Base-by-base conservation (phyloP, 306 rosid species). In the Cicer cuneatum region DNA sequence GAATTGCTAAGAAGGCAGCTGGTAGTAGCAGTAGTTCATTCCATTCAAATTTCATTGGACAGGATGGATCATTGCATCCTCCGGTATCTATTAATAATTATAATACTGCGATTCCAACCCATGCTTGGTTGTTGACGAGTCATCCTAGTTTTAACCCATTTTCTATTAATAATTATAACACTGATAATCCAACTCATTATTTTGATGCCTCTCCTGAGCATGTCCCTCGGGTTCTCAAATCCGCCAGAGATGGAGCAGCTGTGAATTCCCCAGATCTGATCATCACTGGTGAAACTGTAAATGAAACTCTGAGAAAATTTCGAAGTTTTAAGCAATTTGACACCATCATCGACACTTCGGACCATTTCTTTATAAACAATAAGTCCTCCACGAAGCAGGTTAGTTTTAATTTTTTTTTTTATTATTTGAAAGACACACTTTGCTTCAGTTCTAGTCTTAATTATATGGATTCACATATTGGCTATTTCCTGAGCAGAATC, bases 281-380 rank as follows among this genome's bases (percentile, higher is more conserved):
- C n/a, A 79, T 67, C 13, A n/a, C 86, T 51, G 75, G 71, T 7
- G 64, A 61, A 72, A 83, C 68, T 10, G 78, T 39, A 71, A 88
- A 83, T 29, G 86, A 86, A 83, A 48, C 86, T 76, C 13, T 89
- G 71, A 77, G 78, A 78, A 89, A 87, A 59, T 88, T 84, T 46
- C 71, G 4, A 82, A 53, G 39, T 7, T 91, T 93, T 77, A 91
- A 91, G 86, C 84, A 88, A 76, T 93, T 93, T 85, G 96, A 93
- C 74, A 88, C 84, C 10, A 87, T 91, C 21, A 88, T 87, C 12
- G 97, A 89, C 69, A 45, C 79, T 82, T 88, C 94, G 3, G 97
- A 91, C 45, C 98, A 93, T 83, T 40, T 80, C 76, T 91, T 71
- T 81, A 1, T 49, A 8, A 8, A 51, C 16, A 1, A 45, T 5